Evolutionary conservation across 2,329 filamentous ascomycete species (phyloP).

Genomic region (Volutella citrinella): DNA sequence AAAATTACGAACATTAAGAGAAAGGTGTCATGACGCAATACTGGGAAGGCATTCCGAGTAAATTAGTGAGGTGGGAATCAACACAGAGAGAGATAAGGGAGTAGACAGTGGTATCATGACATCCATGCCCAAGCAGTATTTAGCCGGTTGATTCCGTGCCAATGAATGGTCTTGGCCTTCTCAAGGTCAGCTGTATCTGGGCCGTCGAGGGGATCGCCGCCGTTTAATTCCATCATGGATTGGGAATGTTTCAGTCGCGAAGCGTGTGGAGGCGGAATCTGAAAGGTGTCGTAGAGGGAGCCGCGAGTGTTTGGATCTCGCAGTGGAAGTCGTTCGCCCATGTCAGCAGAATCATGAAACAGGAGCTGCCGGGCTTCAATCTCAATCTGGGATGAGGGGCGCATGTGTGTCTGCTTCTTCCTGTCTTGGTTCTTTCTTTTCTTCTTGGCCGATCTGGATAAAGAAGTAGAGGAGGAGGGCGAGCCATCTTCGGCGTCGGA

Average conservation of each 20-base stretch:
- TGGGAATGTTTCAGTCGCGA: constrained; percentile 17
- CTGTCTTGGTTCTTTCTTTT: constrained; percentile 1
- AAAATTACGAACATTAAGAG: too few species aligned
- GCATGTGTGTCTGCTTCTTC: background rate
- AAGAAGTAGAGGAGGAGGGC: background rate
- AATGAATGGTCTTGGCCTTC: constrained; percentile 24
- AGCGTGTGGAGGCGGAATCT: constrained; percentile 17
- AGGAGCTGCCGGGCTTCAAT: constrained; percentile 16
- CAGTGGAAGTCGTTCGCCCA: constrained; percentile 18
- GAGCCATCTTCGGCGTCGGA: background rate
- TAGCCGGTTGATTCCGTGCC: constrained; percentile 26
- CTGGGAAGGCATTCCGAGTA: too few species aligned
- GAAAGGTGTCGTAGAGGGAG: constrained; percentile 24
- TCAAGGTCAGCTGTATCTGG: constrained; percentile 9
- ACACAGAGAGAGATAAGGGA: background rate
- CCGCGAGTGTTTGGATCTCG: constrained; percentile 12
- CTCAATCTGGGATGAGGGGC: constrained; percentile 15
- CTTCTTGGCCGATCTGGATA: constrained; percentile 3
- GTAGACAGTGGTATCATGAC: constrained; percentile 15
- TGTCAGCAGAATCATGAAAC: constrained; percentile 8
- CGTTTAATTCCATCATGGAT: constrained; percentile 26
- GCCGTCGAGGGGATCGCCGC: constrained; percentile 14
- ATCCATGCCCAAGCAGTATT: constrained; percentile 28
- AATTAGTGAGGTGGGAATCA: too few species aligned
- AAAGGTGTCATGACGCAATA: too few species aligned